Evolutionary conservation across 169 alveolate genomes (phyloP).

Genomic region (Eimeria acervulina): DNA sequence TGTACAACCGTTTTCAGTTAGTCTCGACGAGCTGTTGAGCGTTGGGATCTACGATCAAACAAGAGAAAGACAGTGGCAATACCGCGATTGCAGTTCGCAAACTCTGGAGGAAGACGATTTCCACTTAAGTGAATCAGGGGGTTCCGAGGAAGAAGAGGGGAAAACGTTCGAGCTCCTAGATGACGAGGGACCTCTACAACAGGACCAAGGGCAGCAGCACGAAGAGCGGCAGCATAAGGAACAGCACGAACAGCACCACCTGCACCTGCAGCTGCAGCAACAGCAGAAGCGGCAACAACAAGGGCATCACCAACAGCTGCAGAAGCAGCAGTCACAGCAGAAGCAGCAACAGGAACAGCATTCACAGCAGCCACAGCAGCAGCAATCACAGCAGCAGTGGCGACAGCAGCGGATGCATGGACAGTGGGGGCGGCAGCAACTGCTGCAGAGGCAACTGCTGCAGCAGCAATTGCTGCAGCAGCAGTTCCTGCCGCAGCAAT

Average conservation of each 20-base stretch:
- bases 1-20: not conserved
- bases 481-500: not conserved
- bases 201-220: not conserved
- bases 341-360: not conserved
- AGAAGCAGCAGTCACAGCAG: not conserved
- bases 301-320: not conserved
- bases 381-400: not conserved
- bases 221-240: not conserved
- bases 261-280: not conserved
- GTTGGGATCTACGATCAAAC: not conserved
- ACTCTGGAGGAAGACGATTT: not conserved
- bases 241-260: not conserved
- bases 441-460: not conserved
- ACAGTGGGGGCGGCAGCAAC: not conserved
- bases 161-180: not conserved
- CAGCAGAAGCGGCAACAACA: not conserved
- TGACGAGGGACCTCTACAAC: not conserved
- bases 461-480: not conserved
- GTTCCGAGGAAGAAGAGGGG: not conserved
- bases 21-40: not conserved
- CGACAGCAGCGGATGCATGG: not conserved
- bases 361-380: not conserved
- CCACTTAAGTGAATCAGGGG: not conserved
- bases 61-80: not conserved
- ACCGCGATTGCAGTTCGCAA: not conserved